Percentiles rank a stretch among this genome's conserved stretches.
These are phyloP conservation scores for Colletotrichum scovillei DNA, from an alignment of 2,329 filamentous ascomycete genomes.

Conservation along the genomic window DNA sequence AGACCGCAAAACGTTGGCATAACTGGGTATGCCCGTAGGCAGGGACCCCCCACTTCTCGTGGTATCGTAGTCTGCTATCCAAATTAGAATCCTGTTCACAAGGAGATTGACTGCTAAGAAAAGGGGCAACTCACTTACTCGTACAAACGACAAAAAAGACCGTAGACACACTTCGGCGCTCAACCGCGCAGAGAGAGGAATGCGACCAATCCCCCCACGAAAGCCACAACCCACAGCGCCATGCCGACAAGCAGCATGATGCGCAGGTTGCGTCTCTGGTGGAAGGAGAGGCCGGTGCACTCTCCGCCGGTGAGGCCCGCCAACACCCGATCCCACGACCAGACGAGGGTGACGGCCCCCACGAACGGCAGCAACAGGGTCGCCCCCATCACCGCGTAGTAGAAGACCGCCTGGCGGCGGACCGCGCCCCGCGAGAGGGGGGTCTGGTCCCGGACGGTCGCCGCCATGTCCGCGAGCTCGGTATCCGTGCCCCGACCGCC, in stretches of 20 bases:
- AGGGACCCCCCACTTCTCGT: slow-evolving; percentile 14
- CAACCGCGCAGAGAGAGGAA: slow-evolving; percentile 10
- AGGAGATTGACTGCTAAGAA: background rate
- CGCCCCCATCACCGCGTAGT: slow-evolving; percentile 5
- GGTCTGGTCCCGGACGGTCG: background rate
- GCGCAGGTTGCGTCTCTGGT: slow-evolving; percentile 27
- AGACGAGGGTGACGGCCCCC: slow-evolving; percentile 7
- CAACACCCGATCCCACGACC: slow-evolving; percentile 6
- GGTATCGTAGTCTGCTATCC: background rate
- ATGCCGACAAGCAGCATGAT: slow-evolving; percentile 22
- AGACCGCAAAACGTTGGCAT: background rate
- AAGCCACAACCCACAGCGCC: slow-evolving; percentile 17
- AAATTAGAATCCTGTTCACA: background rate
- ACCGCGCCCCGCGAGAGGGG: slow-evolving; percentile 15
- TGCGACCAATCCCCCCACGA: slow-evolving; percentile 5
- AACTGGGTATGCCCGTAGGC: slow-evolving; percentile 27
- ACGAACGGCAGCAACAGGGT: slow-evolving; percentile 18
- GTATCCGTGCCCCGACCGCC: slow-evolving; percentile 30
- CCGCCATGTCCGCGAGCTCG: slow-evolving; percentile 31
- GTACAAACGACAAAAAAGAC: background rate
- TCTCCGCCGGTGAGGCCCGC: slow-evolving; percentile 20
- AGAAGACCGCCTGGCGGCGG: slow-evolving; percentile 20
- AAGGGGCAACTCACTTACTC: slow-evolving; percentile 6
- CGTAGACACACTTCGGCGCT: background rate
- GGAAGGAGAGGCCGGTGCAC: slow-evolving; percentile 29